A percentile compares a stretch with the other conserved stretches of the same genome.
phyloP scores from a whole-genome alignment of 1,139 yeast species.

The Diutina catenulata region DNA sequence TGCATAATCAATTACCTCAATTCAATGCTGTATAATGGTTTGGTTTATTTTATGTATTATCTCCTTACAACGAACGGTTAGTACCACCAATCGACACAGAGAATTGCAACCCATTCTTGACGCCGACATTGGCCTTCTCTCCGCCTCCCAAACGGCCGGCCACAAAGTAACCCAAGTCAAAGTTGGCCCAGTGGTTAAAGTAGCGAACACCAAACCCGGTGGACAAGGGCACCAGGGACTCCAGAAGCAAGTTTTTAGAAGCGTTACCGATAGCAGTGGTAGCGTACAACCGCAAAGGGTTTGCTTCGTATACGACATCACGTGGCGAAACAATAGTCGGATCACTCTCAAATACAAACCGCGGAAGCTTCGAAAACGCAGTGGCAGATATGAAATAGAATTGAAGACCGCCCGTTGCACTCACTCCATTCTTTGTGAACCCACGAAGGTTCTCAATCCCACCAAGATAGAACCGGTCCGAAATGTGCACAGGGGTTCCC shows the following conservation, averaged over 20 bases:
- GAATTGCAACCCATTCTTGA: constrained; percentile 37
- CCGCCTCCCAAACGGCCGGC: constrained; percentile 19
- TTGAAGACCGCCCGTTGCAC: constrained; percentile 29
- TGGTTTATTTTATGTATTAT: too few relatives aligned
- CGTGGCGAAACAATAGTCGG: constrained; percentile 9
- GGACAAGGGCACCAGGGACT: constrained; percentile 16
- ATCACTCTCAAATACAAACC: constrained; percentile 11
- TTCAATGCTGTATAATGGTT: too few relatives aligned
- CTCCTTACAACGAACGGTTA: too few relatives aligned
- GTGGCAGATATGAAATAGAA: constrained; percentile 25
- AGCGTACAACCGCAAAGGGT: constrained; percentile 33
- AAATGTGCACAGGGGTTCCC: constrained; percentile 23
- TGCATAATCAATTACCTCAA: too few relatives aligned
- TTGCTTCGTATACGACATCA: constrained; percentile 13
- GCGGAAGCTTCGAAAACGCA: constrained; percentile 26
- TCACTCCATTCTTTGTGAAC: constrained; percentile 25
- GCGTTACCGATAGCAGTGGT: constrained; percentile 24
- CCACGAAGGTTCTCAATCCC: constrained; percentile 30
- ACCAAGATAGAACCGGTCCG: constrained; percentile 41
- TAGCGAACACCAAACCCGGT: constrained; percentile 28
- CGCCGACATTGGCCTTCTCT: constrained; percentile 14
- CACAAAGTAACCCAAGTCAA: constrained; percentile 35
- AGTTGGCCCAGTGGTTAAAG: constrained; percentile 32
- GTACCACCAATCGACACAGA: constrained; percentile 33
- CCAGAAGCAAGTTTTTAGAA: constrained; percentile 17